Percentiles rank a stretch among this genome's conserved stretches.
Conservation (phyloP, 2,329 filamentous ascomycete genomes). For the Epichloe glyceriae region DNA sequence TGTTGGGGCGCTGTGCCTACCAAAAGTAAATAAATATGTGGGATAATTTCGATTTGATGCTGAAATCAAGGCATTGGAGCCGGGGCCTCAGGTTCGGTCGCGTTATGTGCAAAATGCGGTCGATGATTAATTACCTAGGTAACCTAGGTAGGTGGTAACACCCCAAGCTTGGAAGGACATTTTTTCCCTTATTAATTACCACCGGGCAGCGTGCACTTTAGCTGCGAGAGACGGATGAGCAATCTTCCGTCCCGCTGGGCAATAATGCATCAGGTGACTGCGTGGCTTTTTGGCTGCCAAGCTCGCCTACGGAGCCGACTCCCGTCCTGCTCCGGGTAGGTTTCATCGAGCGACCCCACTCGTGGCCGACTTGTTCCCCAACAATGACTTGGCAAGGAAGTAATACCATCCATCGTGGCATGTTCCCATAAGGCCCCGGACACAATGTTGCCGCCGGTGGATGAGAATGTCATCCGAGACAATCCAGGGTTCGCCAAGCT, state of each 20-base stretch:
- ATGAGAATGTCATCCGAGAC: constrained; percentile 36
- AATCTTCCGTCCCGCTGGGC: constrained; percentile 4
- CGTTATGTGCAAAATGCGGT: not conserved
- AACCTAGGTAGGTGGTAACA: too few species aligned
- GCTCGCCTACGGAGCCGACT: too few species aligned
- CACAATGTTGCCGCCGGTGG: constrained; percentile 45
- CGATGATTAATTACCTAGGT: not conserved
- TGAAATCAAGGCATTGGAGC: not conserved
- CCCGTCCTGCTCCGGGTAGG: not conserved
- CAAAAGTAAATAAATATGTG: not conserved
- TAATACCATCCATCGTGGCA: not conserved
- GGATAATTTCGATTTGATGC: not conserved
- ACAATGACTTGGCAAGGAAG: not conserved
- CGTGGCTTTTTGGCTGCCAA: constrained; percentile 18
- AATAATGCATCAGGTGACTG: constrained; percentile 20
- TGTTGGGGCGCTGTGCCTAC: not conserved
- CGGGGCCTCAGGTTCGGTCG: not conserved
- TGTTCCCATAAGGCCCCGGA: not conserved
- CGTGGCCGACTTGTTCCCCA: not conserved
- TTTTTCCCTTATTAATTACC: too few species aligned
- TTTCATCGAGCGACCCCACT: not conserved
- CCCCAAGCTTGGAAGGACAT: not conserved
- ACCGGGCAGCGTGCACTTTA: too few species aligned
- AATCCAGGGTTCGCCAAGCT: constrained; percentile 50
- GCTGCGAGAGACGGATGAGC: constrained; percentile 1